phyloP scores from a whole-genome alignment of 441 rosid genomes.

The Bocquillonia castaneifolia region DNA sequence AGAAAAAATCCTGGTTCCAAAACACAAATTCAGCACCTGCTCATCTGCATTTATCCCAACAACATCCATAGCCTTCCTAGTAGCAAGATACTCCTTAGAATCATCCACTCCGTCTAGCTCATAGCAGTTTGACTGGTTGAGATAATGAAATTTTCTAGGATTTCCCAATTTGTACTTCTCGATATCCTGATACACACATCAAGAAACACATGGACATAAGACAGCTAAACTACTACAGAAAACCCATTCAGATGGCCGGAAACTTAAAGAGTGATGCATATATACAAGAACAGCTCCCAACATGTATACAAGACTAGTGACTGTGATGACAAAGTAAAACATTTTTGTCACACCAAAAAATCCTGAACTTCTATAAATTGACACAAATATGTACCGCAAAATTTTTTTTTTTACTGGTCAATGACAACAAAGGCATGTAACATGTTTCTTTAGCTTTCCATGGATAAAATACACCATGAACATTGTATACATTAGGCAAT shows the following conservation, averaged over 20 bases:
- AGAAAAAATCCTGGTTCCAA: background rate
- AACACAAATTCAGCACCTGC: conserved; percentile 46
- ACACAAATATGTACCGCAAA: background rate
- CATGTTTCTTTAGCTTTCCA: background rate
- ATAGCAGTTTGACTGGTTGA: conserved; percentile 68
- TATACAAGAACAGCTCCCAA: background rate
- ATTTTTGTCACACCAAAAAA: background rate
- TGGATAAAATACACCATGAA: background rate
- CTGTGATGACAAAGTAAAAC: background rate
- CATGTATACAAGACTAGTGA: background rate
- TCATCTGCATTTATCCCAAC: conserved; percentile 70
- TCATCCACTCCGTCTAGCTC: conserved; percentile 65
- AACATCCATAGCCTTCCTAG: conserved; percentile 80
- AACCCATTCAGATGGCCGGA: background rate
- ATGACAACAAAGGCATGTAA: background rate
- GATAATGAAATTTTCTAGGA: conserved; percentile 70
- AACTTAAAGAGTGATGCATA: background rate
- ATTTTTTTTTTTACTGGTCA: background rate
- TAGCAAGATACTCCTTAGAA: conserved; percentile 55
- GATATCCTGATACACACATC: conserved; percentile 15
- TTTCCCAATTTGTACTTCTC: conserved; percentile 57
- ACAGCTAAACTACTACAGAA: conserved; percentile 2
- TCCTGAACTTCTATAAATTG: background rate
- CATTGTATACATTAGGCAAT: background rate
- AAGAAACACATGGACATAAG: background rate